A percentile compares a stretch with the other conserved stretches of the same genome.
phyloP scores from a whole-genome alignment of 2,329 filamentous ascomycete species.

The Exophiala phaeomuriformis region DNA sequence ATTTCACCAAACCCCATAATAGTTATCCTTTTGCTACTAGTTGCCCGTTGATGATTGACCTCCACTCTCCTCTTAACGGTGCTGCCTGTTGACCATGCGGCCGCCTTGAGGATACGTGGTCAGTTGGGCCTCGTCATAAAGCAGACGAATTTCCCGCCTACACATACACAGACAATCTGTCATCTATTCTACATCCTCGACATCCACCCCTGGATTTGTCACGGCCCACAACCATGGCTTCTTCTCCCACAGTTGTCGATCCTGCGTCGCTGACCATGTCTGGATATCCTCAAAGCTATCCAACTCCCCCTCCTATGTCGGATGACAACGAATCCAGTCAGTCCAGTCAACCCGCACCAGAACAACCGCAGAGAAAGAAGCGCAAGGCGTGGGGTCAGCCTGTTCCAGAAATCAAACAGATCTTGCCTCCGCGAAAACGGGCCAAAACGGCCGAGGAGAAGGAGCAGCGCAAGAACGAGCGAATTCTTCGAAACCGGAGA shows the following conservation, averaged over 20 bases:
- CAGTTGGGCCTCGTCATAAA: conserved; percentile 11
- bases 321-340: conserved; percentile 13
- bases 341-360: conserved; percentile 12
- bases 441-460: conserved; percentile 99
- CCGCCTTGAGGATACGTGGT: conserved; percentile 25
- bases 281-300: conserved; percentile 18
- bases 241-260: conserved; percentile 15
- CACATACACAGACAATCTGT: conserved; percentile 7
- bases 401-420: conserved; percentile 78
- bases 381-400: conserved; percentile 98
- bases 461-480: conserved; percentile 93
- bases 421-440: conserved; percentile 60
- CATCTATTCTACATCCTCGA: conserved; percentile 1
- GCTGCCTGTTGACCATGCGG: conserved; percentile 19
- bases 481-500: conserved; percentile 89
- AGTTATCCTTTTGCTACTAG: neutral
- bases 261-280: conserved; percentile 14
- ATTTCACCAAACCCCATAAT: neutral
- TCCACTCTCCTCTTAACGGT: conserved; percentile 10
- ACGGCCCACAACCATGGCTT: conserved; percentile 14
- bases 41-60: conserved; percentile 10
- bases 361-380: conserved; percentile 57
- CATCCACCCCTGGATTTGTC: neutral
- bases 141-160: conserved; percentile 10
- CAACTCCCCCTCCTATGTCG: conserved; percentile 21